Evolutionary conservation across 805 yeast species (phyloP), one percentile per base, ranked within the genome.

Genomic region (Candida pini): DNA sequence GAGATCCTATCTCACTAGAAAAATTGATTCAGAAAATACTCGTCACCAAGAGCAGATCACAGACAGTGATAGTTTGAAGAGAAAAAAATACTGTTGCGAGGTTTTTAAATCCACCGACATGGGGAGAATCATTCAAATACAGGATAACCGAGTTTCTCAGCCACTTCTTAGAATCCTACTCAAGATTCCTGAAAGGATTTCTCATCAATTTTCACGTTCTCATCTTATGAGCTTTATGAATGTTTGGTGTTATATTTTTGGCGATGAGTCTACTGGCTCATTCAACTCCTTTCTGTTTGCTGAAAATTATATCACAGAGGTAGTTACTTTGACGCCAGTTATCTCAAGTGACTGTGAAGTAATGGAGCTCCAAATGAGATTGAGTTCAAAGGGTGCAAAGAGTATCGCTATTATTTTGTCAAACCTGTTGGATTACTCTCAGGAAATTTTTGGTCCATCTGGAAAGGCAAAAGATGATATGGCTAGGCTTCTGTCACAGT

Each of bases 191-290:
- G 30, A 39, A 1, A 34, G 33, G 1, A 15, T 22, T 6, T 24
- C 43, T 5, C 10, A 10, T 10, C 30, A 16, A 3, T 19, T 56
- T 9, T 23, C 51, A 1, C 8, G 39, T 5, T 49, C 38, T 26
- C 59, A 62, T 17, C 10, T 56, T 2, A 26, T 35, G 8, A 49
- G 66, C 8, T 65, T 60, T 29, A 56, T 61, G 20, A 54, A 54
- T 9, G 52, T 68, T 4, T 76, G 86, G 80, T 66, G 76, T 35
- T 71, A 71, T 30, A 34, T 81, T 0, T 56, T 80, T 32, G 90
- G 90, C 1, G 78, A 76, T 51, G 90, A 82, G 55, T 56, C 76
- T 4, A 36, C 44, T 2, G 69, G 69, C 0, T 72, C 86, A 0
- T 48, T 81, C 5, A 68, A 69, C 40, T 53, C 64, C 5, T 48